Evolutionary conservation across 148 eudicot species (phyloP).

Genomic region (Arctostaphylos glauca): DNA sequence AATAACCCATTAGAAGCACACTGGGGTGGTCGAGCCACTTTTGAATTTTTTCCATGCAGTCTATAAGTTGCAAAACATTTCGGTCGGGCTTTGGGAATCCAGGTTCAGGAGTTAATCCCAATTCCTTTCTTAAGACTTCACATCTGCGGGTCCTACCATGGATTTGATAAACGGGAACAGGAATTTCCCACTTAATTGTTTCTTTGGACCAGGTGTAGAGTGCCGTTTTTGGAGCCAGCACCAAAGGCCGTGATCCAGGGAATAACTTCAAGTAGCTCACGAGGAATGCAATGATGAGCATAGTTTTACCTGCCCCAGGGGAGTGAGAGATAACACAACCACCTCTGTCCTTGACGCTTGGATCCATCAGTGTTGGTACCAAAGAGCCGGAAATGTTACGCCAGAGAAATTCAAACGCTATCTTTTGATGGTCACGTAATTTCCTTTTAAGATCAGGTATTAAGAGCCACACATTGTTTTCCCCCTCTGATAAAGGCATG

Average conservation of each 20-base stretch:
- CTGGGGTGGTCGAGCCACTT: constrained; percentile 96
- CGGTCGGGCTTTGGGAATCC: constrained; percentile 50
- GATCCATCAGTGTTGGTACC: constrained; percentile 69
- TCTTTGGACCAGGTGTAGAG: constrained; percentile 98
- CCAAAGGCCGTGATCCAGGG: constrained; percentile 91
- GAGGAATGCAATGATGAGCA: constrained; percentile 85
- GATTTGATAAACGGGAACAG: constrained; percentile 93
- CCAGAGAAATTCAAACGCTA: constrained; percentile 93
- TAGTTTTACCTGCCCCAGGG: constrained; percentile 96
- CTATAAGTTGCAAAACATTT: constrained; percentile 87
- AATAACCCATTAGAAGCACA: constrained; percentile 95
- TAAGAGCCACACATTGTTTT: constrained; percentile 78
- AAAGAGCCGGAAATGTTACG: constrained; percentile 80
- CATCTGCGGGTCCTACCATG: constrained; percentile 88
- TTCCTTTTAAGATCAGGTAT: constrained; percentile 70
- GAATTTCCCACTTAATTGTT: constrained; percentile 86
- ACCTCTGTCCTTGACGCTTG: constrained; percentile 56
- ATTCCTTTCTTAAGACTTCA: constrained; percentile 55
- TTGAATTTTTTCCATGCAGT: constrained; percentile 87
- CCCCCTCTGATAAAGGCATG: constrained; percentile 39
- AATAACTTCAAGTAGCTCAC: constrained; percentile 86
- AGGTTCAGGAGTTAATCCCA: constrained; percentile 44
- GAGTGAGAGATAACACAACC: constrained; percentile 97
- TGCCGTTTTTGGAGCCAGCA: constrained; percentile 94
- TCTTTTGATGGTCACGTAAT: constrained; percentile 72